Evolutionary conservation across 1,284 basidiomycete genomes (phyloP), one percentile per base, ranked within the genome.

Genomic region (Xanthoconium separans): DNA sequence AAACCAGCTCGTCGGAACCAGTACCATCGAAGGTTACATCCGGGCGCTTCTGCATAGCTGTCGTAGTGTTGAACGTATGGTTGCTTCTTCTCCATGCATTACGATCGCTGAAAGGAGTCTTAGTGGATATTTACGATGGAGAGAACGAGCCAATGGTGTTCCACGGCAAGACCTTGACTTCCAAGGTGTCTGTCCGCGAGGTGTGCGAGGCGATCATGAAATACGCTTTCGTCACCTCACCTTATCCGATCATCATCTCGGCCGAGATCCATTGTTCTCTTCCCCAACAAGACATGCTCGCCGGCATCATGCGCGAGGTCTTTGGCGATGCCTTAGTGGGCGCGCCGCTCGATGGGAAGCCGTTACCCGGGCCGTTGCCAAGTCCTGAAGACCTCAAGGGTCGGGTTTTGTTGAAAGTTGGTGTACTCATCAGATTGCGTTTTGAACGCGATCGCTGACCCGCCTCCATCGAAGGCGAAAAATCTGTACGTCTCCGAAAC

Each of bases 21-120:
- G 92, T 58, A 98, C 96, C 0, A 87, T 96, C 39, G 96, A 98
- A 66, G 96, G 96, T 0, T 99, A 98, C 68, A 94, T 98, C 57
- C 83, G 96, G 0, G 95, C 95, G 0, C 76, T 99, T 41, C 77
- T 97, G 47, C 90, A 91, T 54, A 89, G 93, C 30, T 98, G 95
- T 62, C 83, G 96, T 18, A 93, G 90, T 54, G 96, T 99, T 34
- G 94, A 98, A 72, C 71, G 94, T 94, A 62, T 6, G 37, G 90
- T 80, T 43, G 36, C 40, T 16, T 55, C n/a, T 30, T 29, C 13
- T 41, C 29, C 13, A 34, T 39, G 40, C 27, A 15, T 47, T 50
- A 30, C 46, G 47, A 37, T 54, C 16, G 24, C 27, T 56, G 27
- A 58, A 18, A 12, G 33, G 13, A 36, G n/a, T 42, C 49, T 16